phyloP scores from a whole-genome alignment of 23 red algal species.

The Cyanidiococcus yangmingshanensis region DNA sequence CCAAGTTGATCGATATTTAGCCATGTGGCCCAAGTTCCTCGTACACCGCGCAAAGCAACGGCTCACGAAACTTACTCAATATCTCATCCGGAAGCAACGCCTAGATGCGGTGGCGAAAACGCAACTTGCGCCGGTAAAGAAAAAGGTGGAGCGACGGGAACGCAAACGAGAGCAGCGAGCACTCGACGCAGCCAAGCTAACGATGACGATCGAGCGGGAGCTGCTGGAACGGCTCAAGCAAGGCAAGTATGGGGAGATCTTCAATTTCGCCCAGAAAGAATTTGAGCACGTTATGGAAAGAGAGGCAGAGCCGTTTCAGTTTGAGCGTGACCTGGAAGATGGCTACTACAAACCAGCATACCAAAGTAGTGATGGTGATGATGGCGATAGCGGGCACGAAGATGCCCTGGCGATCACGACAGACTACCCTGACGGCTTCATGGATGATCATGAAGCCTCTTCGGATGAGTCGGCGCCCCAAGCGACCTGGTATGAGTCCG shows the following conservation, averaged over 20 bases:
- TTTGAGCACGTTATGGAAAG: conserved; percentile 72
- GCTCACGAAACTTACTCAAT: conserved; percentile 89
- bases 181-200: conserved; percentile 50
- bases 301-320: conserved; percentile 12
- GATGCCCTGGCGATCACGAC: background rate
- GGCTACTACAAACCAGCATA: background rate
- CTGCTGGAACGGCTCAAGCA: conserved; percentile 51
- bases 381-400: background rate
- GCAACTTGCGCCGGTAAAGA: conserved; percentile 59
- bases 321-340: background rate
- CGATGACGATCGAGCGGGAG: conserved; percentile 68
- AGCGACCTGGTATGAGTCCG: background rate
- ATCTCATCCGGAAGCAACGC: conserved; percentile 54
- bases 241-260: conserved; percentile 82
- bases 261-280: conserved; percentile 68
- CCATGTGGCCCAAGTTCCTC: conserved; percentile 73
- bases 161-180: conserved; percentile 61
- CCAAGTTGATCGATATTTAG: conserved; percentile 64
- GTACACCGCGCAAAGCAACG: conserved; percentile 96
- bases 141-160: conserved; percentile 70
- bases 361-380: background rate
- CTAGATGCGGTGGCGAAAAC: conserved; percentile 37
- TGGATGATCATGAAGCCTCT: background rate
- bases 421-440: background rate
- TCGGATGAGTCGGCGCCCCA: background rate